Base-by-base conservation (phyloP, 75 land plant genomes). In the Ceratopteris richardii region DNA sequence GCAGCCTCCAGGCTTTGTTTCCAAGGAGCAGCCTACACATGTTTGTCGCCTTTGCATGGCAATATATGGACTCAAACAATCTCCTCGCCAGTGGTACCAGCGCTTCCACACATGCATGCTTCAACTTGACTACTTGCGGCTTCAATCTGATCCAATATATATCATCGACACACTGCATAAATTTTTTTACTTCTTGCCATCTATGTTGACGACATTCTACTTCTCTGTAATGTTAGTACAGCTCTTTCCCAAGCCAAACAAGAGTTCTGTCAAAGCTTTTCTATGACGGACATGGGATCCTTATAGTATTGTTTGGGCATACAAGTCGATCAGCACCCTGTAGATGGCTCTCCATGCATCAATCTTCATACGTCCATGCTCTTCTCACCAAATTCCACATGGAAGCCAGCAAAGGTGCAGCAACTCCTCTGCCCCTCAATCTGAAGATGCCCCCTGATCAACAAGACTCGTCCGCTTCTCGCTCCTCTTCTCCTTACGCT, bases 11-110 rank as follows among this genome's bases (percentile, higher is more conserved):
- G 55, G 31, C 20, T 67, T 59, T 37, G 4, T 22, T 0, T 17
- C 36, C 14, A 1, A 1, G 0, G 10, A 6, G 16, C 16, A 13
- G 16, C 63, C 64, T 17, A 1, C 0, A 50, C 44, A 23, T 30
- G 70, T 66, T 2, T 66, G 52, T 18, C 1, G 14, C 13, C 36
- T 60, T 21, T 1, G 28, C n/a, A 59, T 59, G n/a, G 50, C 64
- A 0, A 44, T 67, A 12, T 67, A 62, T 46, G 66, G 72, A 10
- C 25, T 69, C 0, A 54, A 56, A 22, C 66, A 69, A 44, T 43
- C 72, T 1, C 66, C 72, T 14, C 28, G 67, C 1, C 58, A 58
- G 7, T 69, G 72, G 72, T 69, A 33, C 29, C 5, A 0, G 19
- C 5, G 13, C 9, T 41, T 69, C 1, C 36, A 43, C 4, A 19